Conservation (phyloP, 1,139 yeast genomes). For the Candida anutae region DNA sequence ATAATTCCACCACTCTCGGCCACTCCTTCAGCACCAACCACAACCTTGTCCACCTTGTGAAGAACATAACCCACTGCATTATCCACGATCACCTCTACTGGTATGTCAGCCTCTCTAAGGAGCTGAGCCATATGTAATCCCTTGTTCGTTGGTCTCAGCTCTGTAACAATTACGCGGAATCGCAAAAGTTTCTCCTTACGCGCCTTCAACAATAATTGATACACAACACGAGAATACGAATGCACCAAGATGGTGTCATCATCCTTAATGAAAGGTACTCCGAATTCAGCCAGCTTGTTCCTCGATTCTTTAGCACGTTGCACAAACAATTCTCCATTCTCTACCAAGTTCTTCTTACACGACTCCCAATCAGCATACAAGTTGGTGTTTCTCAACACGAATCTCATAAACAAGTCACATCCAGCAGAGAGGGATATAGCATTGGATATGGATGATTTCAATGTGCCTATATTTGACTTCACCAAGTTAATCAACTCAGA, state of each 20-base stretch:
- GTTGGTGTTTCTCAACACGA: constrained; percentile 83
- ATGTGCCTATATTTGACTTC: constrained; percentile 62
- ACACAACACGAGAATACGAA: constrained; percentile 87
- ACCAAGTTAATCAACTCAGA: constrained; percentile 83
- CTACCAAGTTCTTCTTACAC: constrained; percentile 82
- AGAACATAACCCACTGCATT: constrained; percentile 87
- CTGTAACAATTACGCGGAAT: constrained; percentile 87
- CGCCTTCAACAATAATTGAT: constrained; percentile 67
- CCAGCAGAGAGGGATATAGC: constrained; percentile 94
- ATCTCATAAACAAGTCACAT: constrained; percentile 92
- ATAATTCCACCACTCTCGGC: constrained; percentile 98
- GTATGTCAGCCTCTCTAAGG: constrained; percentile 73
- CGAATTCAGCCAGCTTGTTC: constrained; percentile 79
- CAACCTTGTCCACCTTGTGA: constrained; percentile 84
- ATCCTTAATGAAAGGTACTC: constrained; percentile 84
- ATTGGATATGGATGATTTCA: constrained; percentile 77
- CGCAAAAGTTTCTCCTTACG: constrained; percentile 62
- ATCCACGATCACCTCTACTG: constrained; percentile 84
- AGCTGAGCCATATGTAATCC: constrained; percentile 71
- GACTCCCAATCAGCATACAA: constrained; percentile 93
- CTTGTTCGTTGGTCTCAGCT: constrained; percentile 79
- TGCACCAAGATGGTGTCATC: constrained; percentile 89
- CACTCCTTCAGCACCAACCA: constrained; percentile 98
- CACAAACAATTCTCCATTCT: constrained; percentile 87
- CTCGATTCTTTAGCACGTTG: constrained; percentile 89